Evolutionary conservation across 495 filamentous ascomycete genomes (phyloP).

Genomic region (Aspergillus funiculosus): DNA sequence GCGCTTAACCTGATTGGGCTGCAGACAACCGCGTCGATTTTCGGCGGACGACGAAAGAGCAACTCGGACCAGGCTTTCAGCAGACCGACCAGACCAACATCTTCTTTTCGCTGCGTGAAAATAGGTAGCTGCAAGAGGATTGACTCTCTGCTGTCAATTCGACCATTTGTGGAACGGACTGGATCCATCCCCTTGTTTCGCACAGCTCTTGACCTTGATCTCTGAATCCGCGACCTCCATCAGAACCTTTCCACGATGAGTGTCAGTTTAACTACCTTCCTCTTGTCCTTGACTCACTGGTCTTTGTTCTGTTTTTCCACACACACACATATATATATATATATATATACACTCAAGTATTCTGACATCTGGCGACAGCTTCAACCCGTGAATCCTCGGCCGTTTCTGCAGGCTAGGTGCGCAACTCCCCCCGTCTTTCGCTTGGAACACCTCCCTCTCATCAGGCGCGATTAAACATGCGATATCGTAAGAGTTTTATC

Average conservation of each 20-base stretch:
- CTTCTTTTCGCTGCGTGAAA: neutral
- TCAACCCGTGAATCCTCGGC: constrained; percentile 84
- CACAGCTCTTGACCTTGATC: constrained; percentile 4
- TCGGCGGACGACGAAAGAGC: constrained; percentile 26
- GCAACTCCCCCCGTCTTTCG: constrained; percentile 21
- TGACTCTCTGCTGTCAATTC: neutral
- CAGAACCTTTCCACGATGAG: constrained; percentile 33
- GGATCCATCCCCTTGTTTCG: constrained; percentile 1
- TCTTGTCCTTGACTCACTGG: no score
- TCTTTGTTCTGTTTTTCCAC: no score
- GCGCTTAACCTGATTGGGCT: constrained; percentile 22
- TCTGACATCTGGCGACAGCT: constrained; percentile 45
- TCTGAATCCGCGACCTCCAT: neutral
- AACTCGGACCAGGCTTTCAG: no score
- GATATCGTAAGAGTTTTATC: neutral
- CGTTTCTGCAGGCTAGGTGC: constrained; percentile 81
- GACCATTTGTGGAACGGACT: constrained; percentile 6
- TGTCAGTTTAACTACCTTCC: constrained; percentile 27
- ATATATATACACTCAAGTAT: no score
- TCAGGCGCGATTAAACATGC: neutral
- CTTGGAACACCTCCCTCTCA: neutral
- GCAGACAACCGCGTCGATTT: constrained; percentile 18
- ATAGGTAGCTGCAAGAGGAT: neutral
- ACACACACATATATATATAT: no score
- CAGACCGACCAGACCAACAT: constrained; percentile 15